Evolutionary conservation across 2,329 filamentous ascomycete genomes (phyloP), one percentile per base, ranked within the genome.

Genomic region (Botrytis hyacinthi): DNA sequence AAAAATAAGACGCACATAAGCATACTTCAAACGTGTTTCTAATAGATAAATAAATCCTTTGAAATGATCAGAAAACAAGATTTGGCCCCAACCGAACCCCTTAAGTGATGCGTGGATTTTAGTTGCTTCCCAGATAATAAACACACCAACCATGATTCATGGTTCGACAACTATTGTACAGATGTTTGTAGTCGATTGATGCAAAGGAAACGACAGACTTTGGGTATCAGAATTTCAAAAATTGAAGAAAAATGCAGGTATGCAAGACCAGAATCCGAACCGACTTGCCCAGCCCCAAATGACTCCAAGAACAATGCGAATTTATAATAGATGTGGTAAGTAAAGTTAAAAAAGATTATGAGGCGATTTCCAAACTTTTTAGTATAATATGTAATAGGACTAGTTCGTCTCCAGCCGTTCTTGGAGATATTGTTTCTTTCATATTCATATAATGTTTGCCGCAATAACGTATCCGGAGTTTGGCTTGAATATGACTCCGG

Each of bases 191-290:
- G 22, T 71, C 37, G 70, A 65, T 66, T 62, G 51, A 66, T 42
- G 46, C 44, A 44, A 66, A 42, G 59, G 60, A 71, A 71, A 71
- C 42, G 70, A 66, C 59, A 66, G 70, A 66, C 46, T 37, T 48
- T 71, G 70, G 70, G 70, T 71, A 71, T 71, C 70, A 71, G 70
- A 71, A 71, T 57, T 67, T 40, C 40, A 44, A 51, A 54, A 66
- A 51, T 71, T 22, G 60, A 44, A 44, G 51, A 70, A 70, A 66
- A 26, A 66, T 54, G 42, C 70, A 51, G 37, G 46, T 71, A 66
- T 71, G 70, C 70, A 71, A 71, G 60, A 71, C 46, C 60, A 20
- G 60, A 71, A 57, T 61, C 60, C 32, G 37, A 51, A 48, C 70
- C 60, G 46, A 51, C 35, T 60, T 46, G 37, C 60, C 70, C 60